Evolutionary conservation across 345 rosid genomes (phyloP), one percentile per base, ranked within the genome.

Genomic region (Cochlearia excelsa): DNA sequence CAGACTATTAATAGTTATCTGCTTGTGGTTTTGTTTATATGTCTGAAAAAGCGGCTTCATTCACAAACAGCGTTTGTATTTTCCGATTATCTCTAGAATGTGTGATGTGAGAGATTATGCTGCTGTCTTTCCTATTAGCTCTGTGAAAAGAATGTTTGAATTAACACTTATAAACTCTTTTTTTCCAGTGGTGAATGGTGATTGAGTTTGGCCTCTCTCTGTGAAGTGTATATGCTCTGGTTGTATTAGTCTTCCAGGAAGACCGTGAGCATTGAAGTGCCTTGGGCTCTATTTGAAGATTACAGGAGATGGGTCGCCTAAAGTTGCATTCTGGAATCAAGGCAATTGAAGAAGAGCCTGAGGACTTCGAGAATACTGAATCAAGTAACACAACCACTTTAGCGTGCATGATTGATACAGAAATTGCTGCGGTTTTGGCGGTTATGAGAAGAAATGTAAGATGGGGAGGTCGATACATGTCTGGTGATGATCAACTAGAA

Each of bases 401-500:
- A 71, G 85, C 90, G 27, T 92, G 93, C 76, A 79, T 84, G 83
- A 84, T 93, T 55, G 89, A 87, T 73, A 77, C 92, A 0, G 99
- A 93, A 75, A 75, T 87, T 55, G 86, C 94, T 76, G 95, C 96
- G 37, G 99, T 93, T 33, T 82, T 93, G 80, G 87, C 99, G 4
- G 86, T 89, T 46, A 89, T 93, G 99, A 84, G 99, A 76, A 87
- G 95, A 81, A 93, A 87, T 75, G 92, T 87, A n/a, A 81, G 92
- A 63, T 93, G 99, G 99, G 96, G 95, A 10, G 92, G 90, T 66
- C 95, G 87, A 46, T 93, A 89, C 53, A 79, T 87, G 82, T 75
- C 96, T 3, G 95, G 96, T 59, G 99, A 93, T 66, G 99, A 89
- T 72, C 97, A 89, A 59, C 76, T 89, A 33, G 99, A 93, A 51